These are phyloP conservation scores for Sclerotinia borealis DNA, from an alignment of 2,329 filamentous ascomycete species.

Conservation along the genomic window DNA sequence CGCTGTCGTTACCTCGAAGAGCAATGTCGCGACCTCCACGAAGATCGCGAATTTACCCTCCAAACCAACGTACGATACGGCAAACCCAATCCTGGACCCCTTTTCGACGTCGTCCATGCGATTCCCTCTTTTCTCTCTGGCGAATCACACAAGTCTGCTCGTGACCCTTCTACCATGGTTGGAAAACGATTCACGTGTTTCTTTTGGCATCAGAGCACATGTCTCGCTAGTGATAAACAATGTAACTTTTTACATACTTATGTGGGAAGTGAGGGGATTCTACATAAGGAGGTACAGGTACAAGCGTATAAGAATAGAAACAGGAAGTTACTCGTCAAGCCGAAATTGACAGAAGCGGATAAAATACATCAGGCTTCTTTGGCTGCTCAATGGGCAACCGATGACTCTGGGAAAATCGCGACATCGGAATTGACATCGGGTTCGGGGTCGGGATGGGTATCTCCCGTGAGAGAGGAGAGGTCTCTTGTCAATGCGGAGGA, in stretches of 20 bases:
- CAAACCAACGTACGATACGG: conserved; percentile 20
- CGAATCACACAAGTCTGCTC: background rate
- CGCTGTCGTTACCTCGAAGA: conserved; percentile 25
- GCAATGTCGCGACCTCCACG: conserved; percentile 27
- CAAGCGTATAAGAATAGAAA: background rate
- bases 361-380: background rate
- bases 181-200: conserved; percentile 11
- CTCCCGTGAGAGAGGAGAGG: too few species aligned
- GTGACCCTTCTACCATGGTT: background rate
- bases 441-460: too few species aligned
- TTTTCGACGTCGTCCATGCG: conserved; percentile 1
- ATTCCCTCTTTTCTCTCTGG: background rate
- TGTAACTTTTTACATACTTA: conserved; percentile 22
- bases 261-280: background rate
- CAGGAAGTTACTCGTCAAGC: background rate
- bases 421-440: background rate
- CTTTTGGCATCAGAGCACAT: background rate
- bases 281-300: background rate
- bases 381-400: too few species aligned
- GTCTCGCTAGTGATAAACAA: background rate
- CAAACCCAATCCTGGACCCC: conserved; percentile 18
- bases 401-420: conserved; percentile 5
- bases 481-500: too few species aligned
- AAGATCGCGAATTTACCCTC: conserved; percentile 1
- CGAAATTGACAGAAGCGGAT: background rate